Base-by-base conservation (phyloP, 257 asterid genomes). In the Gentiana dahurica region DNA sequence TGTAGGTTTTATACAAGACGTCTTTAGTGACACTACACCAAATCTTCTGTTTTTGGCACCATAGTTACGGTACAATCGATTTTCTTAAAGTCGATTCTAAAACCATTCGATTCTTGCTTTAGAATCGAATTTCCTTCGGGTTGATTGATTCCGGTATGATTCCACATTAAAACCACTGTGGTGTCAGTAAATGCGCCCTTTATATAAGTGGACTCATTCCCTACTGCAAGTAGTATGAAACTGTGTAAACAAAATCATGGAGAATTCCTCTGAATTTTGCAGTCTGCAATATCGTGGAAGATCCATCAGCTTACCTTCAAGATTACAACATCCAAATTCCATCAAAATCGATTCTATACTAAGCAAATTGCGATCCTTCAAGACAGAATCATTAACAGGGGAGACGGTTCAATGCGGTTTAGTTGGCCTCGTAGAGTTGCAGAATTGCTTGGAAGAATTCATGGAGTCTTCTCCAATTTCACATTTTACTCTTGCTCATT, bases 251-350 rank as follows among this genome's bases (percentile, higher is more conserved):
- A 0, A 51, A 64, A 69, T 41, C 55, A 86, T 86, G 95, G 81
- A 77, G 60, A 49, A 41, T 33, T 65, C 76, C 52, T 76, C 55
- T 53, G 46, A 36, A 58, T 64, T 71, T 46, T 34, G 8, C 33
- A 50, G 58, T 33, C 49, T 48, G 24, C 84, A 77, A 63, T 65
- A 34, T 24, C 81, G 73, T 59, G 61, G 51, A 3, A 87, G 96
- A 64, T 90, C 95, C 52, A 84, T 84, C 24, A 87, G 96, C 58
- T 73, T 90, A 41, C 96, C 96, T 51, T 70, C 98, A 62, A 82
- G 96, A 53, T 68, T 82, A 51, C 77, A 69, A 36, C 78, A 79
- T 49, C 73, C 73, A 9, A 71, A 74, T 43, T 65, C 81, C 66
- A 65, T 69, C 34, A 73, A 59, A 12, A 61, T 78, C 49, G 94